A percentile compares a stretch with the other conserved stretches of the same genome.
phyloP scores from a whole-genome alignment of 2,329 filamentous ascomycete genomes.

The Diaporthe batatas region DNA sequence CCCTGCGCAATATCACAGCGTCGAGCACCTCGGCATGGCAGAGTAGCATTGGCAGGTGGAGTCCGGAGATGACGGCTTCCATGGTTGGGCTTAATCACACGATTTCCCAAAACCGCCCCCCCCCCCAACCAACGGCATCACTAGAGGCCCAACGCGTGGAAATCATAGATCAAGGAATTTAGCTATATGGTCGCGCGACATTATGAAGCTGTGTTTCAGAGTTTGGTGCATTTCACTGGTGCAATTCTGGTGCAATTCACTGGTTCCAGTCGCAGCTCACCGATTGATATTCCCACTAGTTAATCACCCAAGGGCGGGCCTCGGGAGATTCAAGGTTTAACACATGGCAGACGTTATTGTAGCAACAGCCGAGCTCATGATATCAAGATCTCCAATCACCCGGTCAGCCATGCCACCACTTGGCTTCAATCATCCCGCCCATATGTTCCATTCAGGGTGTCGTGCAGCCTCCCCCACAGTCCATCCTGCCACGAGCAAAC shows the following conservation, averaged over 20 bases:
- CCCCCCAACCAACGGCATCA: no score
- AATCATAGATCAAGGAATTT: no score
- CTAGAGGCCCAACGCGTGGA: no score
- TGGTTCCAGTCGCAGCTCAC: no score
- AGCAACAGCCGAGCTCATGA: background rate
- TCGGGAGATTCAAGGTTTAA: background rate
- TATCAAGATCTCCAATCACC: background rate
- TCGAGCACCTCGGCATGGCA: background rate
- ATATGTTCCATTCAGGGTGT: conserved; percentile 56
- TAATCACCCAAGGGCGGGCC: background rate
- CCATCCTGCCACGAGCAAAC: conserved; percentile 63
- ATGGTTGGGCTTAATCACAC: background rate
- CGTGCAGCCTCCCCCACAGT: conserved; percentile 63
- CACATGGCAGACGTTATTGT: background rate
- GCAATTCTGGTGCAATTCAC: no score
- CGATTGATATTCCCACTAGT: no score
- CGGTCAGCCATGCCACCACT: background rate
- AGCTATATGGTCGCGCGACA: no score
- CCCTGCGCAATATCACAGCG: background rate
- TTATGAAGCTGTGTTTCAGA: no score
- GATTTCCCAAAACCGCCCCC: no score
- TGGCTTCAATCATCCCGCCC: conserved; percentile 41
- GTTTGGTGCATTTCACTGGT: no score
- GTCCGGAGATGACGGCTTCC: background rate
- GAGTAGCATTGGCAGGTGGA: background rate